Base-by-base conservation (phyloP, 78 protist species). In the Anaeramoeba flamelloides region DNA sequence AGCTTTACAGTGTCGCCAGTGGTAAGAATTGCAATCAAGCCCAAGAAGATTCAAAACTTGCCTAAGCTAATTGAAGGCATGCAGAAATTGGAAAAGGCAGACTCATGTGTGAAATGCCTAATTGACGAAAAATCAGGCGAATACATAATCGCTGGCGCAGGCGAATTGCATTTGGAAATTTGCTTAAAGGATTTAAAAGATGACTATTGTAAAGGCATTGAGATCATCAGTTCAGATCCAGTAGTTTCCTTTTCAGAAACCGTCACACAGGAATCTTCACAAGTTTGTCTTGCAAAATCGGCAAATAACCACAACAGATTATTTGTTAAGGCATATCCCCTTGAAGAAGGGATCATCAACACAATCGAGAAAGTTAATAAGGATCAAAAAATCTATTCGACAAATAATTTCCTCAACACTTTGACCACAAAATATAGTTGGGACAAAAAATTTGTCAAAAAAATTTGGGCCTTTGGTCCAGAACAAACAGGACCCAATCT, bases 221-320 rank as follows among this genome's bases (percentile, higher is more conserved):
- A 81, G 39, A 78, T 97, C 85, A 88, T 81, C 77, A 90, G 88
- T 85, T 89, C 98, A 78, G 97, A 92, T 83, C 99, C 99, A 75
- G 97, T 97, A 76, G 99, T 96, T 65, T 90, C 97, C 31, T 94
- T 83, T 93, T 88, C 96, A 39, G 99, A 96, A 87, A 91, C 97
- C 8, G 93, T 95, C 83, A 40, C 87, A 38, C 83, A 41, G 39
- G 69, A 84, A 83, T 88, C 96, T 1, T 34, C 65, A 74, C 2
- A 38, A 39, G 74, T 40, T 38, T 86, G 92, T 86, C 82, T 96
- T 75, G 74, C 96, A 82, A 96, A 96, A 95, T 96, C 99, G 33
- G 96, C 99, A 82, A 98, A 98, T 98, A 94, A 94, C 91, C 99
- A 95, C 94, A 98, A 98, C 97, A 92, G 99, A 79, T 82, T 98